Conservation (phyloP, 345 rosid genomes). For the Citrus sp. region DNA sequence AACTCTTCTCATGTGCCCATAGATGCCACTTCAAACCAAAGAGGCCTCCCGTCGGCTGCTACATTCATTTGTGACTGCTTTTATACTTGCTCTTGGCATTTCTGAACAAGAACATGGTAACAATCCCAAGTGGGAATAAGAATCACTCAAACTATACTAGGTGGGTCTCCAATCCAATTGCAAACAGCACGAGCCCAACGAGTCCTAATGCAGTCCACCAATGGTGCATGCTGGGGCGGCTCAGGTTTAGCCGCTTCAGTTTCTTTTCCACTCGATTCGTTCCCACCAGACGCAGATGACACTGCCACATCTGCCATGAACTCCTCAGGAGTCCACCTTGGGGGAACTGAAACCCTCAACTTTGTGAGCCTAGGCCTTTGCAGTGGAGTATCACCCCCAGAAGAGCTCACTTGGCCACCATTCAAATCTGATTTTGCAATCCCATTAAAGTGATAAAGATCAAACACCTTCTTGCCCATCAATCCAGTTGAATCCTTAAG, state of each 20-base stretch:
- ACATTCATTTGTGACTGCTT: background rate
- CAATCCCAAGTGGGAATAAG: background rate
- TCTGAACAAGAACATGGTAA: background rate
- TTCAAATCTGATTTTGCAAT: slow-evolving; percentile 92
- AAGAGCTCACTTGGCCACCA: slow-evolving; percentile 46
- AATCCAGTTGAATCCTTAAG: slow-evolving; percentile 81
- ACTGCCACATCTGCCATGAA: slow-evolving; percentile 62
- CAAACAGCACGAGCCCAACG: slow-evolving; percentile 92
- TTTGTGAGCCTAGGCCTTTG: slow-evolving; percentile 98
- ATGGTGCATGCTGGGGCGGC: slow-evolving; percentile 83
- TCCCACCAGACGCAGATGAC: slow-evolving; percentile 40
- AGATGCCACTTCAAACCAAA: background rate
- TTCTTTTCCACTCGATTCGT: slow-evolving; percentile 41
- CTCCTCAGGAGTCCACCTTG: slow-evolving; percentile 99
- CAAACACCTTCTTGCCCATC: slow-evolving; percentile 98
- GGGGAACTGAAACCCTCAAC: slow-evolving; percentile 90
- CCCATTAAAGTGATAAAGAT: slow-evolving; percentile 93
- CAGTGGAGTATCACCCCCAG: slow-evolving; percentile 50
- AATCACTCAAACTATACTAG: slow-evolving; percentile 76
- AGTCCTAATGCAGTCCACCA: slow-evolving; percentile 92
- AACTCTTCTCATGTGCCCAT: slow-evolving; percentile 7
- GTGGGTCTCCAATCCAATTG: slow-evolving; percentile 94
- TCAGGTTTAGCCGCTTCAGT: slow-evolving; percentile 63
- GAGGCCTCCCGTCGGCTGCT: background rate
- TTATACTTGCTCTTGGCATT: background rate